Base-by-base conservation (phyloP, 2,329 filamentous ascomycete species). In the Claviceps quebecensis region DNA sequence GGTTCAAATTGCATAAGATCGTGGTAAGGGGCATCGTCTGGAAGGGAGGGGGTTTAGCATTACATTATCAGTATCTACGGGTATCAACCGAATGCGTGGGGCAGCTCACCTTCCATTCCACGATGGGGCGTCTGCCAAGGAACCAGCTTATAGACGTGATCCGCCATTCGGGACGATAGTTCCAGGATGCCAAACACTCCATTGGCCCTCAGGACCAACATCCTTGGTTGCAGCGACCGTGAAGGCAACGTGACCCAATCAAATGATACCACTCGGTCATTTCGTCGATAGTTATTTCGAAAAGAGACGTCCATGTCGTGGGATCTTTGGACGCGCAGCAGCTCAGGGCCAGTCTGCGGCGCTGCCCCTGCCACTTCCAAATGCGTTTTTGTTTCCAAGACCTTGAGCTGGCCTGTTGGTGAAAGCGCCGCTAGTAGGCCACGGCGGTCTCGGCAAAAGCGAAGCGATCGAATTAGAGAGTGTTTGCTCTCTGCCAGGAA, bases 201-300 rank as follows among this genome's bases (percentile, higher is more conserved):
- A 55, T 76, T 83, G 37, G 77, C 77, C 26, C 80, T 72, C 26
- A 84, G 63, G 1, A 79, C 78, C 23, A 84, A 62, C 40, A 80
- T 66, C n/a, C 80, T 72, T 34, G 79, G 78, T 23, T 73, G 73
- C 47, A 81, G 60, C 14, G 72, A 71, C 3, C 77, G 69, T 3
- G 76, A 78, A 11, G 74, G 70, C 46, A 82, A 67, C 3, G 77
- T 82, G 9, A 83, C 68, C 80, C 81, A 84, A 60, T 84, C 81
- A 61, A 84, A 84, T 0, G 80, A 83, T 7, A 84, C 78, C 36
- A 84, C 81, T 19, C 77, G 73, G 51, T 83, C 77, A 57, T 75
- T 72, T 62, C 76, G 75, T 56, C 73, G 69, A 36, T 69, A 67
- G 36, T 69, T 65, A 48, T 77, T 75, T 26, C 71, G 67, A 56